phyloP scores from a whole-genome alignment of 345 rosid genomes.

The Dimocarpus longan region DNA sequence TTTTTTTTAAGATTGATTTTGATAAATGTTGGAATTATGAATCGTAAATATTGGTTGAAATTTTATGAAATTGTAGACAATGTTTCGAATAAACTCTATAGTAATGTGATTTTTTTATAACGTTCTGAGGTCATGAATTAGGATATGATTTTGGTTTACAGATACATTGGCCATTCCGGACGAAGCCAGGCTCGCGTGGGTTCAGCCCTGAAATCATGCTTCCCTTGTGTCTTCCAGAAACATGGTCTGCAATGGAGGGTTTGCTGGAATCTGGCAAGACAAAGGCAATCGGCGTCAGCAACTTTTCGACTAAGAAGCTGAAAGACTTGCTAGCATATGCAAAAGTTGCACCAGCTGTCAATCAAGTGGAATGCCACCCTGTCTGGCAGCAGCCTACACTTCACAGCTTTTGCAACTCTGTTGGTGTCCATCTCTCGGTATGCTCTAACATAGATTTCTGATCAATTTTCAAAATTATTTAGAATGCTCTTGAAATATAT shows the following conservation, averaged over 20 bases:
- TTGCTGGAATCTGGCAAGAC: slow-evolving; percentile 51
- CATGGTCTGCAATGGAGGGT: slow-evolving; percentile 65
- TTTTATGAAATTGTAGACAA: too few species aligned
- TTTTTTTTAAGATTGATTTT: background rate
- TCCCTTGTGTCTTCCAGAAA: slow-evolving; percentile 49
- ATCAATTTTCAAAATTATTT: too few species aligned
- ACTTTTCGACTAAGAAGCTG: slow-evolving; percentile 63
- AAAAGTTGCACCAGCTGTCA: slow-evolving; percentile 57
- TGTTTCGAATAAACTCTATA: too few species aligned
- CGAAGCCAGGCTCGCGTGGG: slow-evolving; percentile 44
- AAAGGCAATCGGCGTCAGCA: slow-evolving; percentile 61
- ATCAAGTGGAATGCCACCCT: slow-evolving; percentile 65
- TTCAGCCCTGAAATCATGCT: slow-evolving; percentile 50
- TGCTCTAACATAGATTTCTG: background rate
- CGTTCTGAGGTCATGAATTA: background rate
- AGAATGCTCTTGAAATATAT: background rate
- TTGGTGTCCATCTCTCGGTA: slow-evolving; percentile 59
- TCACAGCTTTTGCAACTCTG: slow-evolving; percentile 55
- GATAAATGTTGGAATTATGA: too few species aligned
- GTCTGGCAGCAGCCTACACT: slow-evolving; percentile 65
- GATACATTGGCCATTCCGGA: slow-evolving; percentile 67
- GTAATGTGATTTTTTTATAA: background rate
- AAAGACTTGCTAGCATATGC: slow-evolving; percentile 41
- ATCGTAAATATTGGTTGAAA: background rate
- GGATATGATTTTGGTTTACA: slow-evolving; percentile 22